Evolutionary conservation across 140 eudicot species (phyloP).

Genomic region (Flaveria floridana): DNA sequence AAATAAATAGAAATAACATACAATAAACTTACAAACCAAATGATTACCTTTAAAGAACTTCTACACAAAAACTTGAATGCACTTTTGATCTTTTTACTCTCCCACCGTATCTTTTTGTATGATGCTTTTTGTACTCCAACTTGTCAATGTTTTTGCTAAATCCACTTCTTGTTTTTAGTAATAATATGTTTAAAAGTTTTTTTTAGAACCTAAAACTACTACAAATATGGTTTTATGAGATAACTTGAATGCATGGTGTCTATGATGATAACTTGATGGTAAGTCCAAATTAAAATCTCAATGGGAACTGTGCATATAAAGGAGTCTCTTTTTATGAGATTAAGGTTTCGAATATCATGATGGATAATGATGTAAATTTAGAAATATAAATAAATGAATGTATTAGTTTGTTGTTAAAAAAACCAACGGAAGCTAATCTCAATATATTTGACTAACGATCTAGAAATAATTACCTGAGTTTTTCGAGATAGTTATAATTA

Average conservation of each 20-base stretch:
- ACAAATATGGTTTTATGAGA: no score
- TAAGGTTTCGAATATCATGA: no score
- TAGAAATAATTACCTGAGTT: no score
- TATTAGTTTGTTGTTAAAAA: no score
- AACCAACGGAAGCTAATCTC: neutral
- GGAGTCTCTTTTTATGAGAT: no score
- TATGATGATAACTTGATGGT: neutral
- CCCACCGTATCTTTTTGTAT: conserved; percentile 37
- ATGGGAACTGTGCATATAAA: no score
- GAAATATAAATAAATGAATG: no score
- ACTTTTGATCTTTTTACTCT: conserved; percentile 36
- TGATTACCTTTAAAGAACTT: conserved; percentile 30
- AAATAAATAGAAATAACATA: conserved; percentile 27
- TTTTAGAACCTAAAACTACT: conserved; percentile 3
- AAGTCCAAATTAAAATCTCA: neutral
- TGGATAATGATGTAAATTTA: no score
- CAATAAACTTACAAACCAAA: conserved; percentile 27
- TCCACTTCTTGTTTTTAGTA: conserved; percentile 1
- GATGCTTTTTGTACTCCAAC: conserved; percentile 31
- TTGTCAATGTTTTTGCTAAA: conserved; percentile 16
- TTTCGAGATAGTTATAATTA: no score
- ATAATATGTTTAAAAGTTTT: neutral
- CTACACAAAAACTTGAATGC: conserved; percentile 38
- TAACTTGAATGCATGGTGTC: neutral
- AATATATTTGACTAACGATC: neutral